phyloP scores from a whole-genome alignment of 2,329 filamentous ascomycete species.

The Boeremia exigua region DNA sequence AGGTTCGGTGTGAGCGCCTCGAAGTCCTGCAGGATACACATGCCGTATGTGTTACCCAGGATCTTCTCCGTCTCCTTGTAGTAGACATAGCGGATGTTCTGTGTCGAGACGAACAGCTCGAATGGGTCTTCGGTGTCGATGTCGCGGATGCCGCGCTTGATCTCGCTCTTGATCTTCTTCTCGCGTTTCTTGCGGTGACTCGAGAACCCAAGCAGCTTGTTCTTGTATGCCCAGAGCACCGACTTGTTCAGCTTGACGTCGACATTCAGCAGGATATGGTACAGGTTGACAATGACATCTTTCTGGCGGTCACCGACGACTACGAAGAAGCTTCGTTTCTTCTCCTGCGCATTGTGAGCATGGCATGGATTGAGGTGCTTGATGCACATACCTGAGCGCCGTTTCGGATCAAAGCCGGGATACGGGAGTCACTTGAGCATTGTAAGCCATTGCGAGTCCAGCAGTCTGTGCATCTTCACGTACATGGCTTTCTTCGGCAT shows the following conservation, averaged over 20 bases:
- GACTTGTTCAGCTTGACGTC: constrained; percentile 96
- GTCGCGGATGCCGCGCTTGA: constrained; percentile 92
- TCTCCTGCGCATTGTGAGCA: constrained; percentile 62
- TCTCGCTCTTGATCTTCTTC: constrained; percentile 97
- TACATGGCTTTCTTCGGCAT: constrained; percentile 51
- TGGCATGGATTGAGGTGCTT: neutral
- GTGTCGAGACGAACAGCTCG: constrained; percentile 93
- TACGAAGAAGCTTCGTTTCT: constrained; percentile 98
- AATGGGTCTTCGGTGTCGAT: constrained; percentile 93
- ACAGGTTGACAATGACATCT: constrained; percentile 93
- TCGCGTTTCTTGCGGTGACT: constrained; percentile 97
- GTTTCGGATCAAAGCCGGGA: constrained; percentile 50
- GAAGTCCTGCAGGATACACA: constrained; percentile 98
- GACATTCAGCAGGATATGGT: constrained; percentile 89
- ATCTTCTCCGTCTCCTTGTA: constrained; percentile 99
- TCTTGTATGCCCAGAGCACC: constrained; percentile 98
- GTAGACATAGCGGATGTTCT: constrained; percentile 98
- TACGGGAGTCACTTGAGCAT: constrained; percentile 42
- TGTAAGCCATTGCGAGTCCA: constrained; percentile 20
- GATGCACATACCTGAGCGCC: constrained; percentile 42
- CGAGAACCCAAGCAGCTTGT: constrained; percentile 92
- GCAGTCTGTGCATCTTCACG: constrained; percentile 1
- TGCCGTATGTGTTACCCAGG: constrained; percentile 94
- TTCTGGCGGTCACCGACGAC: constrained; percentile 93
- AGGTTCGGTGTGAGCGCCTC: constrained; percentile 98